A percentile compares a stretch with the other conserved stretches of the same genome.
Evolutionary conservation across 176 grass and related monocot species (phyloP).

Genomic region (Paspalum vaginatum): DNA sequence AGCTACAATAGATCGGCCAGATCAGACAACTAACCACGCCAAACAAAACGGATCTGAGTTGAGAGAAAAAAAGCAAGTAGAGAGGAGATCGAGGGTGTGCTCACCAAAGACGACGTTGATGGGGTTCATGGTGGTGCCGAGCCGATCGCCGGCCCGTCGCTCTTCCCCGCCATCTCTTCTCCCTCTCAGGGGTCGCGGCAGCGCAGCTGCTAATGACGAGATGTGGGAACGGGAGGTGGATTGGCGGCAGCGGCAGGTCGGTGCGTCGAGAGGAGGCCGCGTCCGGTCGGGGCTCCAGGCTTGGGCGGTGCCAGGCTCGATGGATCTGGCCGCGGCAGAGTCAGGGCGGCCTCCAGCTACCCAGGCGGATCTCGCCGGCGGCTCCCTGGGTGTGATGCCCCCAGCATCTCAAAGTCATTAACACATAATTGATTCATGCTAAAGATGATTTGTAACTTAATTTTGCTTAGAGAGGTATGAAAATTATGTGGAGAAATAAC

Average conservation of each 20-base stretch:
- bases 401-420: too few species aligned
- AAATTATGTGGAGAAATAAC: too few species aligned
- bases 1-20: neutral
- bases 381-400: too few species aligned
- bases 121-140: constrained; percentile 88
- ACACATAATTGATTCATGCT: too few species aligned
- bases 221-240: neutral
- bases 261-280: too few species aligned
- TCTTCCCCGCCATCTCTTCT: constrained; percentile 56
- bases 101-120: constrained; percentile 81
- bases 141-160: constrained; percentile 86
- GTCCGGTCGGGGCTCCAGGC: too few species aligned
- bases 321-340: too few species aligned
- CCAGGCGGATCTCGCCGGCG: too few species aligned
- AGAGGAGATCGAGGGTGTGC: neutral
- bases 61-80: neutral
- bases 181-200: neutral
- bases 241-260: constrained; percentile 26
- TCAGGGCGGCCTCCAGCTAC: too few species aligned
- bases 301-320: too few species aligned
- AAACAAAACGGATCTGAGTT: constrained; percentile 26
- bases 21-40: neutral
- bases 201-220: neutral
- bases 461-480: too few species aligned
- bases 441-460: too few species aligned